Conservation (phyloP, 2,329 filamentous ascomycete genomes). For the Fusarium concolor region DNA sequence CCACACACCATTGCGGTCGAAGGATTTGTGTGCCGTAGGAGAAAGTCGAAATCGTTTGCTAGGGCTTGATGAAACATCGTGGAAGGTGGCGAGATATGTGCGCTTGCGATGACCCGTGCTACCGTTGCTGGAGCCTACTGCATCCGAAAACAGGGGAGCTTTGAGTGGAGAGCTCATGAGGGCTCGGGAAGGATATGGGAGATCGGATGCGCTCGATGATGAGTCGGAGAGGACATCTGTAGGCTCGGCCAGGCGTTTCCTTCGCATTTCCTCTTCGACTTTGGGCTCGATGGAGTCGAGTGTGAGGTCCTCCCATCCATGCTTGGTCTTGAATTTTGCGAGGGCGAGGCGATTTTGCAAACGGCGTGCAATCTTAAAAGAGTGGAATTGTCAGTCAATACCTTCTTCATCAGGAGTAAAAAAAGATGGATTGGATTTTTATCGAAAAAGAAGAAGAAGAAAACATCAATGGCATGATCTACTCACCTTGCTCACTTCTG, state of each 20-base stretch:
- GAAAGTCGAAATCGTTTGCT: constrained; percentile 76
- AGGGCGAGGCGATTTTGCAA: constrained; percentile 94
- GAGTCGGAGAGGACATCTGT: constrained; percentile 87
- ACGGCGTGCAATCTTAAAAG: constrained; percentile 84
- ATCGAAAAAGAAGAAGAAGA: no score
- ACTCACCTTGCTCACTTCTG: constrained; percentile 79
- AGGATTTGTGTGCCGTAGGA: constrained; percentile 69
- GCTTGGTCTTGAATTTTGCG: constrained; percentile 96
- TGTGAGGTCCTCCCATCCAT: constrained; percentile 92
- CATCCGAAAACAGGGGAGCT: constrained; percentile 85
- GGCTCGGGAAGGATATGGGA: constrained; percentile 73
- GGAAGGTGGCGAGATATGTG: constrained; percentile 70
- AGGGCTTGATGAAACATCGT: constrained; percentile 66
- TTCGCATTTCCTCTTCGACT: constrained; percentile 81
- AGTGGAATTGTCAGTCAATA: constrained; percentile 38
- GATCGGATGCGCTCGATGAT: constrained; percentile 84
- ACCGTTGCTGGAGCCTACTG: constrained; percentile 76
- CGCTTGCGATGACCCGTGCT: constrained; percentile 74
- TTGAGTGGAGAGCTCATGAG: constrained; percentile 90
- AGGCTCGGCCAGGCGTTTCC: constrained; percentile 71
- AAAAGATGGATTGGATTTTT: neutral
- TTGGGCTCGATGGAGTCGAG: constrained; percentile 88
- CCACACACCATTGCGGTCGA: constrained; percentile 72
- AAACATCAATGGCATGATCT: constrained; percentile 1
- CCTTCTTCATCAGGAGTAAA: neutral